phyloP scores from a whole-genome alignment of 176 grass and related monocot genomes.

The Eremochloa ophiuroides region DNA sequence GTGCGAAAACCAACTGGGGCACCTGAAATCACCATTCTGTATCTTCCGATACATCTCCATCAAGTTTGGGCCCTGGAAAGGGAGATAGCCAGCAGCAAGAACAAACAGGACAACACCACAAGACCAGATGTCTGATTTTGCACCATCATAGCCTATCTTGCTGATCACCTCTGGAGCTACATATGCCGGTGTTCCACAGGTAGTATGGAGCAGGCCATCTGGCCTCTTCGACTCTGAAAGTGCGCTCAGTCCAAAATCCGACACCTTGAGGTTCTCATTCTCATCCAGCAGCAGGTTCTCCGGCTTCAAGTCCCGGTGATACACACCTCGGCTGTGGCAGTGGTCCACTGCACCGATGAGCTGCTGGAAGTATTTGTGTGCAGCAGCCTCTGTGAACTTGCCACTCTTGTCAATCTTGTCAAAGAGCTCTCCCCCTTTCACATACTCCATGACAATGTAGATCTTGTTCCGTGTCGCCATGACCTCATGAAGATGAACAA shows the following conservation, averaged over 20 bases:
- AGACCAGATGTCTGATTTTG: constrained; percentile 83
- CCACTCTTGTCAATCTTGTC: constrained; percentile 60
- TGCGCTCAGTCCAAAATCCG: constrained; percentile 77
- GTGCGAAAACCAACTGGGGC: constrained; percentile 60
- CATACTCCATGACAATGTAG: constrained; percentile 82
- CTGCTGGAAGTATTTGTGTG: constrained; percentile 69
- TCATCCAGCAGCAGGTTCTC: constrained; percentile 83
- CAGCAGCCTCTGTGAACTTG: constrained; percentile 46
- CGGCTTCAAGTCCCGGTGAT: constrained; percentile 76
- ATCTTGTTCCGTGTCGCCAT: constrained; percentile 73
- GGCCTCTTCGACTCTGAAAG: constrained; percentile 54
- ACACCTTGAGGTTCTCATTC: constrained; percentile 67
- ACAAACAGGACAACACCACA: constrained; percentile 85
- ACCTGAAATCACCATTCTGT: constrained; percentile 61
- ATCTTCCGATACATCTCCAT: constrained; percentile 84
- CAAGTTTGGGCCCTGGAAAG: constrained; percentile 69
- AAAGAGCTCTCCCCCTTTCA: constrained; percentile 81
- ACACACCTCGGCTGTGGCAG: constrained; percentile 72
- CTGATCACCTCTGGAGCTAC: constrained; percentile 85
- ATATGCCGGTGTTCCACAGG: constrained; percentile 85
- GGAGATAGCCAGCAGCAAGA: constrained; percentile 65
- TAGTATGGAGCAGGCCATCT: constrained; percentile 73
- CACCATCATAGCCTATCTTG: constrained; percentile 64
- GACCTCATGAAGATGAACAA: constrained; percentile 70
- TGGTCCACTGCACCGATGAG: constrained; percentile 69